Evolutionary conservation across 129 eudicot genomes (phyloP).

Genomic region (Lactuca saligna): DNA sequence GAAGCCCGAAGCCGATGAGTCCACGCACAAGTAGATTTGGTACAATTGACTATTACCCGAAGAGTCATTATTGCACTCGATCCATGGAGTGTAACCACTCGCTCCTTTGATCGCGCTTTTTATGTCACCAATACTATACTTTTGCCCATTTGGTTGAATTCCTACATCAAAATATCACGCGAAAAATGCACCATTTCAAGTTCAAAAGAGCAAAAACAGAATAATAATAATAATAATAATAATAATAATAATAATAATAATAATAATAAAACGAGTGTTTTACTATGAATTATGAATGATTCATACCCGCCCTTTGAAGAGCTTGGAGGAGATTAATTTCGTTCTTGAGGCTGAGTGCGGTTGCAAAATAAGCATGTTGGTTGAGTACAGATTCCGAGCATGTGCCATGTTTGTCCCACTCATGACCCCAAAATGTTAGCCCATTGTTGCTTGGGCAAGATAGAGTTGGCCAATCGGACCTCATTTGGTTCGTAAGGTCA

Average conservation of each 20-base stretch:
- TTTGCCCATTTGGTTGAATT: slow-evolving; percentile 51
- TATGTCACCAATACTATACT: slow-evolving; percentile 42
- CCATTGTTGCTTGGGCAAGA: slow-evolving; percentile 73
- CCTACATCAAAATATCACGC: slow-evolving; percentile 33
- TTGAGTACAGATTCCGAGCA: slow-evolving; percentile 67
- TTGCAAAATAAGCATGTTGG: slow-evolving; percentile 56
- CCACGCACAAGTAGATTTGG: slow-evolving; percentile 76
- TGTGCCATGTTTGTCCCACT: slow-evolving; percentile 91
- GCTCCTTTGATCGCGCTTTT: slow-evolving; percentile 52
- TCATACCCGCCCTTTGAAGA: slow-evolving; percentile 50
- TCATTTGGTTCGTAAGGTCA: slow-evolving; percentile 50
- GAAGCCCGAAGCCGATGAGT: slow-evolving; percentile 49
- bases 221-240: too few species aligned
- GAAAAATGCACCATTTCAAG: not conserved
- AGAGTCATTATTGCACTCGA: slow-evolving; percentile 68
- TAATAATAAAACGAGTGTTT: too few species aligned
- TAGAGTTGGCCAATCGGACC: slow-evolving; percentile 70
- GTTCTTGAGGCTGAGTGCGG: slow-evolving; percentile 58
- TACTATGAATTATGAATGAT: not conserved
- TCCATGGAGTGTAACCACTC: slow-evolving; percentile 56
- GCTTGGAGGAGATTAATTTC: slow-evolving; percentile 53
- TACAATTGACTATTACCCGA: slow-evolving; percentile 63
- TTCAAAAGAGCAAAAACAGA: not conserved
- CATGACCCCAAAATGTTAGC: slow-evolving; percentile 73
- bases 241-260: too few species aligned